Evolutionary conservation across 2,329 filamentous ascomycete genomes (phyloP).

Genomic region (Aureobasidium mangrovei): DNA sequence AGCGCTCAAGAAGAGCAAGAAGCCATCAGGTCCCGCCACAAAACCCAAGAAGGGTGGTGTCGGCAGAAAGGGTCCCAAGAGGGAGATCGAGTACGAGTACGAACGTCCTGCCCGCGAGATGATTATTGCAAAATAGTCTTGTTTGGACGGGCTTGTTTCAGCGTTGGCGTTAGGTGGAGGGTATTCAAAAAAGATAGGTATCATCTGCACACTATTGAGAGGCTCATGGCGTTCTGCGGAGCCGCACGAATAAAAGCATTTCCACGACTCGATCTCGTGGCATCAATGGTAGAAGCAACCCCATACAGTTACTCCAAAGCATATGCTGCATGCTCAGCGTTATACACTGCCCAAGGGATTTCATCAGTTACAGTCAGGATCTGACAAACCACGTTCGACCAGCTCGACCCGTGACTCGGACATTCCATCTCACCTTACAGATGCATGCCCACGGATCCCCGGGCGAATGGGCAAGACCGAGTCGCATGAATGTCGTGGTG

Average conservation of each 20-base stretch:
- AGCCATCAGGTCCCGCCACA: conserved; percentile 34
- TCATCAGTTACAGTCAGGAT: too few relatives aligned
- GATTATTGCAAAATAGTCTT: conserved; percentile 14
- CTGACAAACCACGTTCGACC: too few relatives aligned
- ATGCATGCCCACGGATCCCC: too few relatives aligned
- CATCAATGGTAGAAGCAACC: too few relatives aligned
- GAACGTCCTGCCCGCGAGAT: conserved; percentile 44
- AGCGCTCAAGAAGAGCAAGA: conserved; percentile 51
- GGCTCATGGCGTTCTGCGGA: background rate
- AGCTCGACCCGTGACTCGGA: too few relatives aligned
- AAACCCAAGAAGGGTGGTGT: conserved; percentile 41
- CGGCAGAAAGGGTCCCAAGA: conserved; percentile 45
- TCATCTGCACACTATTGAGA: background rate
- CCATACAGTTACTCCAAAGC: too few relatives aligned
- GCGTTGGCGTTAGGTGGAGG: conserved; percentile 7
- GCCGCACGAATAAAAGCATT: background rate
- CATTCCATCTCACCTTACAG: too few relatives aligned
- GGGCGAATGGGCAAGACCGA: too few relatives aligned
- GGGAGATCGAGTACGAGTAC: conserved; percentile 71
- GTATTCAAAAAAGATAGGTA: conserved; percentile 4
- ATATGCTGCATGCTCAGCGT: too few relatives aligned
- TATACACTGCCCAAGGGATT: too few relatives aligned
- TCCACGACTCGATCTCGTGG: too few relatives aligned
- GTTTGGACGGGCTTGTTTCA: conserved; percentile 1
- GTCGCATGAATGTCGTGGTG: too few relatives aligned